A percentile compares a stretch with the other conserved stretches of the same genome.
These are phyloP conservation scores for Neopestalotiopsis sp. DNA, from an alignment of 2,329 filamentous ascomycete species.

Conservation along the genomic window DNA sequence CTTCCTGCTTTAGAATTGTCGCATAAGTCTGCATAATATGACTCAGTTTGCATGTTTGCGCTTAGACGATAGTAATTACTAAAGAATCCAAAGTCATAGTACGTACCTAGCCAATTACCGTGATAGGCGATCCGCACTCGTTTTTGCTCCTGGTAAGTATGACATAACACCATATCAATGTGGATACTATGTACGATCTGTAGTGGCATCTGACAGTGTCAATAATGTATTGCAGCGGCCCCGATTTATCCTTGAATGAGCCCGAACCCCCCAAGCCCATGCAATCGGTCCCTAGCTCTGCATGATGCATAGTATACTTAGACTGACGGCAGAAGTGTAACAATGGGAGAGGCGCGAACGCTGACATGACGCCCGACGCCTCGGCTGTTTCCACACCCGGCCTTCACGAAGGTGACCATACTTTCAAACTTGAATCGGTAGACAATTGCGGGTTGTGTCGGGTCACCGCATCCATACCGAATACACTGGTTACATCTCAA, in stretches of 20 bases:
- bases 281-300: neutral
- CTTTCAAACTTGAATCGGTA: neutral
- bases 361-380: neutral
- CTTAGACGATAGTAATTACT: neutral
- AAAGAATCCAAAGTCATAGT: neutral
- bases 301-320: neutral
- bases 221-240: neutral
- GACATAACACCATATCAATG: neutral
- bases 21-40: too few relatives aligned
- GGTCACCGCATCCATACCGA: neutral
- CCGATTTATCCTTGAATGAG: neutral
- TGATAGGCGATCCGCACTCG: neutral
- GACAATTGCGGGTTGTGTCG: neutral
- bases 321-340: constrained; percentile 7
- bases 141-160: neutral
- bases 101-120: neutral
- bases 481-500: neutral
- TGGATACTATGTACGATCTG: neutral
- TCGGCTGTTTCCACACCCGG: neutral
- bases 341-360: neutral
- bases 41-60: neutral
- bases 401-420: neutral
- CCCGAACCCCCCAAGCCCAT: neutral
- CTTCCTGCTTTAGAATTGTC: too few relatives aligned
- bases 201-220: neutral